Percentiles rank a stretch among this genome's conserved stretches.
Conservation (phyloP, 768 basidiomycete genomes). For the Russula vinacea region DNA sequence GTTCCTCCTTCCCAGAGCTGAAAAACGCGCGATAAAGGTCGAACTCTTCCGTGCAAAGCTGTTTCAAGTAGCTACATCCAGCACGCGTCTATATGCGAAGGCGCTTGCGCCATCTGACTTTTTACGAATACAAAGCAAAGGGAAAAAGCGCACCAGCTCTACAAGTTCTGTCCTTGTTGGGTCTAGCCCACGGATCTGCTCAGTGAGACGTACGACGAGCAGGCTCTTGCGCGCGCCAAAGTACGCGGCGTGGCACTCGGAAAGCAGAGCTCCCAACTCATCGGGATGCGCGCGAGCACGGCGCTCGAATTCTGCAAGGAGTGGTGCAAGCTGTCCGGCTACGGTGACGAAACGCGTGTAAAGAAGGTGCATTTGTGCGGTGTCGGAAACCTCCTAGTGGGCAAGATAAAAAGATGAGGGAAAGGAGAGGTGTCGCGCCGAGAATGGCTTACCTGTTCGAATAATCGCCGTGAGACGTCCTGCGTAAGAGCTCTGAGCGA, state of each 20-base stretch:
- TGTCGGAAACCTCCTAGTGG: slow-evolving; percentile 68
- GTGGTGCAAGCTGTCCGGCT: slow-evolving; percentile 66
- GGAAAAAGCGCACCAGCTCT: slow-evolving; percentile 57
- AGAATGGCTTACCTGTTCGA: slow-evolving; percentile 58
- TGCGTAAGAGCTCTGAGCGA: slow-evolving; percentile 73
- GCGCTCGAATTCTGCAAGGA: slow-evolving; percentile 82
- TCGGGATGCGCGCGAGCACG: slow-evolving; percentile 73
- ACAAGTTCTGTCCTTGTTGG: slow-evolving; percentile 79
- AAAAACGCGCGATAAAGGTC: slow-evolving; percentile 83
- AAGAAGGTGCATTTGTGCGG: slow-evolving; percentile 78
- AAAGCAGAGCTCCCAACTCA: slow-evolving; percentile 75
- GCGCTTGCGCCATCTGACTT: slow-evolving; percentile 3
- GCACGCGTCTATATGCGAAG: slow-evolving; percentile 62
- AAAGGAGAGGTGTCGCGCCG: background rate
- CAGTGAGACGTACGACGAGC: slow-evolving; percentile 66
- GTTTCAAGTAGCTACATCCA: slow-evolving; percentile 90
- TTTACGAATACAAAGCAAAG: slow-evolving; percentile 2
- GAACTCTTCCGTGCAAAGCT: slow-evolving; percentile 89
- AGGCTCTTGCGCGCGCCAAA: slow-evolving; percentile 69
- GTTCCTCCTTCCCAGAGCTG: slow-evolving; percentile 70
- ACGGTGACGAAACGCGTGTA: slow-evolving; percentile 85
- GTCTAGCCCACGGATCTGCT: slow-evolving; percentile 82
- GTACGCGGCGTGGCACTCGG: slow-evolving; percentile 87
- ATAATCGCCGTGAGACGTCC: slow-evolving; percentile 72
- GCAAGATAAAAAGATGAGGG: background rate